Base-by-base conservation (phyloP, 2,329 filamentous ascomycete species). In the Capronia americana region DNA sequence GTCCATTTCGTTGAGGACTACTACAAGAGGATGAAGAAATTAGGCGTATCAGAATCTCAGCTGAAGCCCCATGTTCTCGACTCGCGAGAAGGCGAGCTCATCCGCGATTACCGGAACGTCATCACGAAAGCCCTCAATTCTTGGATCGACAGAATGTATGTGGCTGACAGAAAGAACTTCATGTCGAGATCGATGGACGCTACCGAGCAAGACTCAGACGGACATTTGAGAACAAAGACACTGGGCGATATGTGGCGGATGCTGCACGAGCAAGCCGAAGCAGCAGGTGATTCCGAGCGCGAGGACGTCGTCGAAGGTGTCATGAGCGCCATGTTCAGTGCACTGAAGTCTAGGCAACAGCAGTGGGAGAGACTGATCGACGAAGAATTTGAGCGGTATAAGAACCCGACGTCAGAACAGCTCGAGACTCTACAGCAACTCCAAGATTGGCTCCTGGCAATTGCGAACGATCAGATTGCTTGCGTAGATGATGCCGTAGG, bases 401-500 rank as follows among this genome's bases (percentile, higher is more conserved):
- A 90, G 77, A 72, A 76, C 65, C 73, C 80, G 67, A 73, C 80
- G 65, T 75, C 78, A 14, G 81, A 83, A 20, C 78, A 80, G 68
- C 74, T 77, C 74, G 92, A 96, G 77, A 87, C 90, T 2, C 82
- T 97, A 30, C 92, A 96, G 77, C 78, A 84, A 23, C 77, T 89
- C 51, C 87, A 89, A 75, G 95, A 99, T 80, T 99, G 94, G 93
- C 89, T 99, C 63, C 89, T 99, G 61, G 93, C 95, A 54, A 92
- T 96, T 64, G 95, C 96, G 72, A 99, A 99, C 80, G 95, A 99
- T 80, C 95, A 99, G 78, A 98, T 99, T 76, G 93, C 93, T 64
- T 97, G 93, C 79, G 97, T 99, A 74, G 95, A 98, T 77, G 96
- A 98, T 77, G 87, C 87, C 66, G 82, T 85, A 75, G 90, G 90